Evolutionary conservation across 352 stramenopile genomes (phyloP).

Genomic region (Phytophthora uliginosa): DNA sequence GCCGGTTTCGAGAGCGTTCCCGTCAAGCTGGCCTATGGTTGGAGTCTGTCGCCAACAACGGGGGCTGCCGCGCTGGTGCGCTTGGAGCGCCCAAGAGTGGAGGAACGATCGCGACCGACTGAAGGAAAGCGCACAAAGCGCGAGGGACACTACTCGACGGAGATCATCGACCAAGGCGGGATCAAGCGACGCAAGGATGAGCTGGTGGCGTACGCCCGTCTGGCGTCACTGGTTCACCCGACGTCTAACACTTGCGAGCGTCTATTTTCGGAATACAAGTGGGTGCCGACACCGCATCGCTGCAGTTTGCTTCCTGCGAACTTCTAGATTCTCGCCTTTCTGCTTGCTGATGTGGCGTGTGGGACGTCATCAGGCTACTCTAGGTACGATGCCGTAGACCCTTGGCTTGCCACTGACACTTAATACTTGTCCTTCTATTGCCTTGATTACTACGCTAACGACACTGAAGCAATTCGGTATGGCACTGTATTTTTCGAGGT

Average conservation of each 20-base stretch:
- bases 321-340: not conserved
- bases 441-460: too few relatives aligned
- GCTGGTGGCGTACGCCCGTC: not conserved
- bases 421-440: too few relatives aligned
- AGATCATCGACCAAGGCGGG: not conserved
- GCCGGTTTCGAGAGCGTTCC: not conserved
- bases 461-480: too few relatives aligned
- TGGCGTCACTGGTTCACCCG: not conserved
- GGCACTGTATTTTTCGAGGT: too few relatives aligned
- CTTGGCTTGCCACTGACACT: too few relatives aligned
- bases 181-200: not conserved
- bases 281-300: not conserved
- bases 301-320: not conserved
- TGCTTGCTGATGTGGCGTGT: not conserved
- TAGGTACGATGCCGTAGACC: not conserved
- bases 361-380: not conserved
- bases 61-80: not conserved
- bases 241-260: not conserved
- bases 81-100: not conserved
- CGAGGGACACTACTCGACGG: not conserved
- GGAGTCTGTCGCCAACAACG: not conserved
- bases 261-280: not conserved
- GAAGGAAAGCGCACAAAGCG: too few relatives aligned
- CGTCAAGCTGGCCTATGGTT: not conserved
- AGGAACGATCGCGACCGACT: not conserved